These are phyloP conservation scores for Leccinum pachyderme DNA, from an alignment of 1,284 basidiomycete genomes.

Conservation along the genomic window DNA sequence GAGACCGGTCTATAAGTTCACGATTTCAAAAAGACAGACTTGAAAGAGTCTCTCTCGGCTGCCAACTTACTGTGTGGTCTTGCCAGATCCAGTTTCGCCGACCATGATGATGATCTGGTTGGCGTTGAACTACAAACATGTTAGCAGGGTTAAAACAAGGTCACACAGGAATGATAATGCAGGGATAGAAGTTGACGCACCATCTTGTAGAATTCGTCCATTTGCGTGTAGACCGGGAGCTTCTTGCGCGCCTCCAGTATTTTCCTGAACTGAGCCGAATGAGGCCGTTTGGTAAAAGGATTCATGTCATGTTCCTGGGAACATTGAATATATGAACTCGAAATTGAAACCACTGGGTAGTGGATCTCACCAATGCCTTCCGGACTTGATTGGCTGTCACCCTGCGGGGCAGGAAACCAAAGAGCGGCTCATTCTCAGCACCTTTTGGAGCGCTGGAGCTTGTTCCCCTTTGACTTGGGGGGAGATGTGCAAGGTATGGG, in stretches of 20 bases:
- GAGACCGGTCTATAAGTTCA: conserved; percentile 26
- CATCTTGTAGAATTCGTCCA: conserved; percentile 88
- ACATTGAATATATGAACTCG: background rate
- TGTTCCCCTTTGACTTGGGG: conserved; percentile 34
- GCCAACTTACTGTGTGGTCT: conserved; percentile 87
- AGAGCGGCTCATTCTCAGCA: conserved; percentile 55
- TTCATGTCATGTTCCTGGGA: conserved; percentile 79
- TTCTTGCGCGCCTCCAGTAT: conserved; percentile 85
- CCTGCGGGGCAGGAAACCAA: conserved; percentile 76
- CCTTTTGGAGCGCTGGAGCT: conserved; percentile 15
- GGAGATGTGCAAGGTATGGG: conserved; percentile 55
- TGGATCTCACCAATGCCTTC: conserved; percentile 62
- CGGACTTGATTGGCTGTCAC: conserved; percentile 75
- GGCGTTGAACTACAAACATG: conserved; percentile 62
- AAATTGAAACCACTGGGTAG: background rate
- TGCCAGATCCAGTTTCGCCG: conserved; percentile 97
- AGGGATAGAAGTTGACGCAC: conserved; percentile 46
- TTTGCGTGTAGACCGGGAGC: conserved; percentile 90
- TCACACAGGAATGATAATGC: conserved; percentile 35
- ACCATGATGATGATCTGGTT: conserved; percentile 96
- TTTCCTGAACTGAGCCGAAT: conserved; percentile 80
- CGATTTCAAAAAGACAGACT: conserved; percentile 20
- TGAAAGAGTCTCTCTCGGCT: conserved; percentile 19
- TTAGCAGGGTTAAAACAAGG: conserved; percentile 9
- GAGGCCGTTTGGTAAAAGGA: conserved; percentile 79